These are phyloP conservation scores for Cladosporium phlei DNA, from an alignment of 2,329 filamentous ascomycete species.

Conservation along the genomic window DNA sequence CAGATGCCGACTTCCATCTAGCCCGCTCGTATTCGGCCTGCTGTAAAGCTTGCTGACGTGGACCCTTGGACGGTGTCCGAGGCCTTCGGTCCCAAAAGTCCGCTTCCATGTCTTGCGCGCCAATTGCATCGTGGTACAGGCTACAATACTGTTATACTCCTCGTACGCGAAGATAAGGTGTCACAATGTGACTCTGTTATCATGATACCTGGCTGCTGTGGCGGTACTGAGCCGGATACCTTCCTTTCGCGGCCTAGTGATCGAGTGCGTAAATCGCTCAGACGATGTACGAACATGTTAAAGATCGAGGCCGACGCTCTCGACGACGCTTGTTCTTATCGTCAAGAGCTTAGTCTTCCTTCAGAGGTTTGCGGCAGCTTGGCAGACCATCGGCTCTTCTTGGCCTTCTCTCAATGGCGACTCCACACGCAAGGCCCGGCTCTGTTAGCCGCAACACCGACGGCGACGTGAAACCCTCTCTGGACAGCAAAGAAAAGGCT, in stretches of 20 bases:
- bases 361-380: neutral
- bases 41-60: neutral
- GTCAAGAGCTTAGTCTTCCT: neutral
- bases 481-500: neutral
- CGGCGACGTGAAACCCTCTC: neutral
- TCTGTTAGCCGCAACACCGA: neutral
- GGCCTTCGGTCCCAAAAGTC: too few relatives aligned
- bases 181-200: neutral
- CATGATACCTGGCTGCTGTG: neutral
- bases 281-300: neutral
- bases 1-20: neutral
- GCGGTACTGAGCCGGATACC: neutral
- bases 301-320: neutral
- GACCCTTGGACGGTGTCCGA: neutral
- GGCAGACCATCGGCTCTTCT: neutral
- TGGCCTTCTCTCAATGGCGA: neutral
- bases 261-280: neutral
- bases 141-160: too few relatives aligned
- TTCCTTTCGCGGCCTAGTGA: neutral
- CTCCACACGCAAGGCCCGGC: neutral
- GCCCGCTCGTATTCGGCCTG: neutral
- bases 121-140: too few relatives aligned
- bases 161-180: neutral
- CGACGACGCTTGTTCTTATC: neutral
- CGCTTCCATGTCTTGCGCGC: too few relatives aligned